Base-by-base conservation (phyloP, 2,329 filamentous ascomycete genomes). In the Dothideomycetes sp. region DNA sequence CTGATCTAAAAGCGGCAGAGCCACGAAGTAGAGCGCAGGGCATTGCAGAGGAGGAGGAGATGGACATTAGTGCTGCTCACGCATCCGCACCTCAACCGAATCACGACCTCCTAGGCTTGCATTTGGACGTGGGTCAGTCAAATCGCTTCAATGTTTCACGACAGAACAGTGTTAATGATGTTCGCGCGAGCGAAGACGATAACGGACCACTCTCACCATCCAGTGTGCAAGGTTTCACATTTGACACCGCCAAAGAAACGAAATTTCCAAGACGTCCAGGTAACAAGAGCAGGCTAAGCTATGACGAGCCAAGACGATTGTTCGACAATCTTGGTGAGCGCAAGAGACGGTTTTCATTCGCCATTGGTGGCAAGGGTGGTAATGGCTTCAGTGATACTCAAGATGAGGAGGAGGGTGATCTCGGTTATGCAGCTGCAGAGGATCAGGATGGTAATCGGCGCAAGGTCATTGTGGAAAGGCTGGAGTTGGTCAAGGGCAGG, bases 381-480 rank as follows among this genome's bases (percentile, higher is more conserved):
- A 54, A 56, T 34, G 57, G 62, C 37, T 57, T 66, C 56, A 42
- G 42, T 14, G 49, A 46, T 3, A 64, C 63, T 51, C 70, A 76
- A 43, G 74, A 79, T 44, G 77, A 79, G 37, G 84, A 87, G 50
- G 88, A 94, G 53, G 91, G 91, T 1, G 91, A 98, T 61, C 65
- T 98, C 19, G 91, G 91, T 8, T 98, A 94, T 62, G 86, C 88
- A 9, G 89, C 88, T 1, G 91, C 91, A 0, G 85, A 89, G 58
- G 91, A 86, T 18, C 86, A 94, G 76, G 91, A 96, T 61, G 84
- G 84, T 10, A 84, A 87, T 53, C 79, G 83, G 58, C 76, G 88
- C 52, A 94, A 91, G 62, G 91, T 98, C 35, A 96, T 98, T 68
- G 88, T 98, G 35, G 91, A 98, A 69, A 73, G 91, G 47, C 65